These are phyloP conservation scores for Trametes hirsuta DNA, from an alignment of 1,284 basidiomycete genomes.

Conservation along the genomic window DNA sequence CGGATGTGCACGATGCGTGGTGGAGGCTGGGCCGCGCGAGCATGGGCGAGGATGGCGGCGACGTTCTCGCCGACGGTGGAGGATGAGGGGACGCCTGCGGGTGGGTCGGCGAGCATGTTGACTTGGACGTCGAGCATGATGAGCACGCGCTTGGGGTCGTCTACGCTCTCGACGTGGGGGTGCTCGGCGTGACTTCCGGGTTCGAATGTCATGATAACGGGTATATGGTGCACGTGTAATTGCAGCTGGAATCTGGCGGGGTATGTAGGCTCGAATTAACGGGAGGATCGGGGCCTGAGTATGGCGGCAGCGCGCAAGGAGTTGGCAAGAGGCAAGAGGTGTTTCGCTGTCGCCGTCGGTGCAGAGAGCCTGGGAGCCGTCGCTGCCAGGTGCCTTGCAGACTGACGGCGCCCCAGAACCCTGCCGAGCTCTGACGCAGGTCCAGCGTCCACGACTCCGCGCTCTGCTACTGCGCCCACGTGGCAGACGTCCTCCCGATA, in stretches of 20 bases:
- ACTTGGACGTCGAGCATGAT: slow-evolving; percentile 64
- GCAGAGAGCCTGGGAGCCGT: no score
- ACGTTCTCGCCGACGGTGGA: slow-evolving; percentile 50
- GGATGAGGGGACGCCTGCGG: slow-evolving; percentile 54
- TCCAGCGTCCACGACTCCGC: no score
- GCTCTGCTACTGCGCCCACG: no score
- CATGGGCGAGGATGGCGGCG: slow-evolving; percentile 49
- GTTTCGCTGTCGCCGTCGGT: no score
- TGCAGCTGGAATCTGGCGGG: background rate
- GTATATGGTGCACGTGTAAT: background rate
- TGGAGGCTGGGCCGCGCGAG: slow-evolving; percentile 48
- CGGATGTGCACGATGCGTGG: slow-evolving; percentile 70
- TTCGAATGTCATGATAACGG: background rate
- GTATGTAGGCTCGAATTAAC: background rate
- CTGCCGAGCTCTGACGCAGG: no score
- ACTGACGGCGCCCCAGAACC: no score
- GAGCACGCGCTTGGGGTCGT: slow-evolving; percentile 46
- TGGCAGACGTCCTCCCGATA: no score
- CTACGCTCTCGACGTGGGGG: background rate
- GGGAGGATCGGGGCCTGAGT: no score
- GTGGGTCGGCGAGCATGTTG: slow-evolving; percentile 50
- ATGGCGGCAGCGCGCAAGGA: no score
- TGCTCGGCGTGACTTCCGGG: background rate
- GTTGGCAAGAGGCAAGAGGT: no score
- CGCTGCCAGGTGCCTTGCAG: no score